Conservation (phyloP, 2,329 filamentous ascomycete species). For the Talaromyces sp. region DNA sequence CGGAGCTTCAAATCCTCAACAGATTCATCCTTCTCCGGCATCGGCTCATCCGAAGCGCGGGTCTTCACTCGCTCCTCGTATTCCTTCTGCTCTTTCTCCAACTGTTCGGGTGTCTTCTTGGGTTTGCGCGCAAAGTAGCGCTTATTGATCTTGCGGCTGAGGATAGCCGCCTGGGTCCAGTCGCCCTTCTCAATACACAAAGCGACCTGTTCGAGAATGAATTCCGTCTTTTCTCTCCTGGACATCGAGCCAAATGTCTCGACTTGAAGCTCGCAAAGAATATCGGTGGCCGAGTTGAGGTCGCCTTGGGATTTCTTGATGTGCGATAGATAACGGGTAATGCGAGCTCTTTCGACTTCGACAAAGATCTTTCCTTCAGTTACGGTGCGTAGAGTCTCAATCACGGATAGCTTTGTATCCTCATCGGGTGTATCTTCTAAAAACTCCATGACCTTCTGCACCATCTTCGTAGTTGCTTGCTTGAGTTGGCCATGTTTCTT, state of each 20-base stretch:
- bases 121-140: slow-evolving; percentile 84
- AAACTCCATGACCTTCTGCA: slow-evolving; percentile 92
- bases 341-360: slow-evolving; percentile 92
- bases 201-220: slow-evolving; percentile 90
- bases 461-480: slow-evolving; percentile 98
- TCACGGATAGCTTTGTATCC: slow-evolving; percentile 87
- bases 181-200: slow-evolving; percentile 94
- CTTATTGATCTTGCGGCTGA: slow-evolving; percentile 96
- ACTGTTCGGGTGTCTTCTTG: slow-evolving; percentile 83
- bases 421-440: slow-evolving; percentile 78
- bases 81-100: slow-evolving; percentile 87
- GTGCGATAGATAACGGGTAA: slow-evolving; percentile 91
- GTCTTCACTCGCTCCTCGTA: slow-evolving; percentile 72
- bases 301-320: slow-evolving; percentile 98
- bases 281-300: slow-evolving; percentile 82
- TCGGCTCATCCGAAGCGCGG: slow-evolving; percentile 71
- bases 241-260: slow-evolving; percentile 99
- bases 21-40: slow-evolving; percentile 76
- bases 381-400: slow-evolving; percentile 91
- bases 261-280: slow-evolving; percentile 94
- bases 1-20: slow-evolving; percentile 93
- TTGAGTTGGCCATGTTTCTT: slow-evolving; percentile 99
- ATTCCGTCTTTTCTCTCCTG: slow-evolving; percentile 95
- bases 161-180: slow-evolving; percentile 91
- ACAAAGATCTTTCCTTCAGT: slow-evolving; percentile 99